These are phyloP conservation scores for Apiospora sp. DNA, from an alignment of 2,329 filamentous ascomycete genomes.

Conservation along the genomic window DNA sequence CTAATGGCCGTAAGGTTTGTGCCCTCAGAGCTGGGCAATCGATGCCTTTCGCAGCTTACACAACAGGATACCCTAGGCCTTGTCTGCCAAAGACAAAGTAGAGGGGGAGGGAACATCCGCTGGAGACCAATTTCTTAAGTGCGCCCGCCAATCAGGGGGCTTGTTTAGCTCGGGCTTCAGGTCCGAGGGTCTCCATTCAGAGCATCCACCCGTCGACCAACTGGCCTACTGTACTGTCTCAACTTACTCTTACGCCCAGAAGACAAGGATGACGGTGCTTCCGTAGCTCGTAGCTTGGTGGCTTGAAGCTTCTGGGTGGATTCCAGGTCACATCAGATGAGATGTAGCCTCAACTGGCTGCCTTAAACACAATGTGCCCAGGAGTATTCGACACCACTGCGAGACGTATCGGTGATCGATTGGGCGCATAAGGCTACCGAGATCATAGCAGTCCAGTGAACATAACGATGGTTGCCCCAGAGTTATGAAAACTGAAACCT, in stretches of 20 bases:
- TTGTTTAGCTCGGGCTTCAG: background rate
- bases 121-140: background rate
- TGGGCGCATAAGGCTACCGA: background rate
- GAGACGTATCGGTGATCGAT: background rate
- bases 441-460: background rate
- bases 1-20: background rate
- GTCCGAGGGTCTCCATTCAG: background rate
- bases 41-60: background rate
- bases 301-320: background rate
- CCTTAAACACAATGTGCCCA: background rate
- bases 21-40: background rate
- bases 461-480: background rate
- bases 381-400: background rate
- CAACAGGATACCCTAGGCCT: background rate
- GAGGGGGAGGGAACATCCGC: background rate
- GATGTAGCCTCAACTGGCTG: background rate
- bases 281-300: background rate
- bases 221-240: background rate
- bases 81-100: background rate
- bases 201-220: slow-evolving; percentile 1
- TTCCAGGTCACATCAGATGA: background rate
- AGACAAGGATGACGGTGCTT: background rate
- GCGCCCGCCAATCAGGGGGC: background rate
- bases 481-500: background rate
- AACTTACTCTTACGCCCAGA: background rate